phyloP scores from a whole-genome alignment of 306 rosid species.

The Lupinus albus region DNA sequence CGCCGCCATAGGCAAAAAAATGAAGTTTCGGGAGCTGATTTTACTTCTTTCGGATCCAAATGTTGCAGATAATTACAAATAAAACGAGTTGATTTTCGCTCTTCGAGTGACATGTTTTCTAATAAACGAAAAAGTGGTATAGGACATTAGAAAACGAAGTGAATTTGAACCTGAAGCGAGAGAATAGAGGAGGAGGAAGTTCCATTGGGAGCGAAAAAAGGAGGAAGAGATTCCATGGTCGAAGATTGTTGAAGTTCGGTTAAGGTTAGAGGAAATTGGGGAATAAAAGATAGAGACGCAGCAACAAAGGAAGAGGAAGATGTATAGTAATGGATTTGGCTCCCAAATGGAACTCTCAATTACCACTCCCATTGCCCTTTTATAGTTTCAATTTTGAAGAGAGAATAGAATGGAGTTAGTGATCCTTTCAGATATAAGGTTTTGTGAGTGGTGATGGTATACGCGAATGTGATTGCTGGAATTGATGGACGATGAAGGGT shows the following conservation, averaged over 20 bases:
- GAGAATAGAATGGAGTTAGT: slow-evolving; percentile 3
- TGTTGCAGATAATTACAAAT: no score
- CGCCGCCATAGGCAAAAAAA: slow-evolving; percentile 27
- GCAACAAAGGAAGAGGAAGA: slow-evolving; percentile 68
- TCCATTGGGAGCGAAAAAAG: slow-evolving; percentile 68
- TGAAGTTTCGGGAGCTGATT: background rate
- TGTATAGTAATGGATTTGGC: slow-evolving; percentile 60
- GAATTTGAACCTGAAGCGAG: slow-evolving; percentile 72
- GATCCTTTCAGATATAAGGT: slow-evolving; percentile 40
- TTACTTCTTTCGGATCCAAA: background rate
- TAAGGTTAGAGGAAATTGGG: slow-evolving; percentile 54
- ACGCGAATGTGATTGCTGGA: no score
- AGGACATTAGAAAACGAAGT: slow-evolving; percentile 4
- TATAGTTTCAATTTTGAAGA: slow-evolving; percentile 23
- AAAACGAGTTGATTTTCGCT: no score
- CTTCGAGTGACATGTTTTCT: slow-evolving; percentile 38
- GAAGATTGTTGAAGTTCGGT: slow-evolving; percentile 54
- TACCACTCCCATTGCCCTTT: slow-evolving; percentile 69
- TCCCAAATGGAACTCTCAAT: slow-evolving; percentile 84
- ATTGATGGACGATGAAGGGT: slow-evolving; percentile 19
- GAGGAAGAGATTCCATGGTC: slow-evolving; percentile 76
- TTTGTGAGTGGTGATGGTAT: slow-evolving; percentile 33
- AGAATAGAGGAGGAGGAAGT: slow-evolving; percentile 67
- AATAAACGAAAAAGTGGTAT: slow-evolving; percentile 33
- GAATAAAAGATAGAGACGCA: slow-evolving; percentile 62